Evolutionary conservation across 1,139 yeast genomes (phyloP).

Genomic region (Schwanniomyces etchellsii): DNA sequence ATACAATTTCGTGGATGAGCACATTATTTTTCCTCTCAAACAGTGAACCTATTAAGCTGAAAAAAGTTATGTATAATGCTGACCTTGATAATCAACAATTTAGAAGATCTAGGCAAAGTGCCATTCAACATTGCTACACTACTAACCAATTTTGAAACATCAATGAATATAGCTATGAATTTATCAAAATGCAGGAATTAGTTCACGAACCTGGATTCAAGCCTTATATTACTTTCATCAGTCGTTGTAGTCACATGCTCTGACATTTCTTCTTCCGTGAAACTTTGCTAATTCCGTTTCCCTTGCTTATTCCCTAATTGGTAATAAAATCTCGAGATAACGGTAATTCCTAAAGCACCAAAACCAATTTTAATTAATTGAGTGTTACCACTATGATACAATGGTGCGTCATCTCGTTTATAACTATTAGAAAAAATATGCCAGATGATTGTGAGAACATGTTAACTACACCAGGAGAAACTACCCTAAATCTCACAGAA

Average conservation of each 20-base stretch:
- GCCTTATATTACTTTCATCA: slow-evolving; percentile 50
- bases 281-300: slow-evolving; percentile 37
- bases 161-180: too few relatives aligned
- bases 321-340: slow-evolving; percentile 32
- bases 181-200: too few relatives aligned
- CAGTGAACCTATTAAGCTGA: too few relatives aligned
- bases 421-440: slow-evolving; percentile 48
- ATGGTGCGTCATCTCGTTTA: slow-evolving; percentile 47
- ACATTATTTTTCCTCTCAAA: too few relatives aligned
- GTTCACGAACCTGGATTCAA: slow-evolving; percentile 37
- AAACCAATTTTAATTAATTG: slow-evolving; percentile 7
- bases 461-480: slow-evolving; percentile 54
- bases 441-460: slow-evolving; percentile 50
- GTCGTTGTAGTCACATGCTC: slow-evolving; percentile 33
- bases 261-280: slow-evolving; percentile 39
- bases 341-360: slow-evolving; percentile 6
- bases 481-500: slow-evolving; percentile 51
- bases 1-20: too few relatives aligned
- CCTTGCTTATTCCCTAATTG: too few relatives aligned
- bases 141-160: too few relatives aligned
- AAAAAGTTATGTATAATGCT: too few relatives aligned
- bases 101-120: too few relatives aligned
- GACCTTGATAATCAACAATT: too few relatives aligned
- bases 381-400: slow-evolving; percentile 48
- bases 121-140: too few relatives aligned